Conservation (phyloP, 495 filamentous ascomycete genomes). For the Niebla homalea region DNA sequence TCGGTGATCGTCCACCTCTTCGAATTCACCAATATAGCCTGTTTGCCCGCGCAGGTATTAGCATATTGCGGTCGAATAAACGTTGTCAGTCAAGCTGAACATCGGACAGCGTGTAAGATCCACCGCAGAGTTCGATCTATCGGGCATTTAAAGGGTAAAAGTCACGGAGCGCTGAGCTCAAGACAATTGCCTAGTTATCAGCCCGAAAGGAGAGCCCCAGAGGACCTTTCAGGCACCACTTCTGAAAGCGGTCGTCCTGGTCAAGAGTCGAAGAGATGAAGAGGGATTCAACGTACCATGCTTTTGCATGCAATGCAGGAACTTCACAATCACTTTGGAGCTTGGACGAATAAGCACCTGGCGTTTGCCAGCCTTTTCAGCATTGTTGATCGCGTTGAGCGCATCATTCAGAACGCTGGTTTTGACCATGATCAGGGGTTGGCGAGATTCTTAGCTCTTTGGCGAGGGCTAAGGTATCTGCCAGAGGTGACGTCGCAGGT, state of each 20-base stretch:
- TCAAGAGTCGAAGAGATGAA: not conserved
- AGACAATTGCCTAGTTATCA: conserved; percentile 99
- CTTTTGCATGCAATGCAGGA: conserved; percentile 94
- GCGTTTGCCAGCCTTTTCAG: conserved; percentile 97
- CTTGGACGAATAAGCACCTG: conserved; percentile 92
- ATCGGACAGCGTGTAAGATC: conserved; percentile 94
- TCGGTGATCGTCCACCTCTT: conserved; percentile 98
- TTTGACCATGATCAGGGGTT: conserved; percentile 81
- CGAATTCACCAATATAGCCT: conserved; percentile 99
- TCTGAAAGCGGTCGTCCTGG: not conserved
- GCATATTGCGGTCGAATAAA: conserved; percentile 82
- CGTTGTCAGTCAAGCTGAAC: conserved; percentile 57
- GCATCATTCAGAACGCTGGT: conserved; percentile 98
- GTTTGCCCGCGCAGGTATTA: conserved; percentile 16
- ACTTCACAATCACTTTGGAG: conserved; percentile 99
- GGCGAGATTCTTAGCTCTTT: conserved; percentile 75
- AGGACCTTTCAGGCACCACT: too few relatives aligned
- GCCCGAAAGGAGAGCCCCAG: conserved; percentile 51
- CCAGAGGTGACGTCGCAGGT: conserved; percentile 10
- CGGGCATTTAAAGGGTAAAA: conserved; percentile 99
- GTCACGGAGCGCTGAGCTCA: conserved; percentile 52
- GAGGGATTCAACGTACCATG: conserved; percentile 67
- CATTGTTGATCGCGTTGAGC: conserved; percentile 99
- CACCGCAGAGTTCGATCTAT: conserved; percentile 63
- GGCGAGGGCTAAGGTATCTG: conserved; percentile 66